phyloP scores from a whole-genome alignment of 192 early-diverging fungal species.

The Coemansia sp. region DNA sequence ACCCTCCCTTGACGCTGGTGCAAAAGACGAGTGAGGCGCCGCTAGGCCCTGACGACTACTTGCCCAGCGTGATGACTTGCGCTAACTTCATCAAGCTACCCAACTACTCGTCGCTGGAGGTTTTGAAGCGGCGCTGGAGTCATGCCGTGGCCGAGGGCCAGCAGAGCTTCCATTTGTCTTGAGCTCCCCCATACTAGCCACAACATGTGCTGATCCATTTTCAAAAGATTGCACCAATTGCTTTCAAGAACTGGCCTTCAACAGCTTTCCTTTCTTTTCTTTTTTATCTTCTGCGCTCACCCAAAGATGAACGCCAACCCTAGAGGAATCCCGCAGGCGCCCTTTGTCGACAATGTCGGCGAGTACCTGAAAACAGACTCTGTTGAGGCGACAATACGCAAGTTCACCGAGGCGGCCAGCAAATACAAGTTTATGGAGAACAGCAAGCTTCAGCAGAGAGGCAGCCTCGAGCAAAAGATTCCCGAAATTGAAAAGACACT shows the following conservation, averaged over 20 bases:
- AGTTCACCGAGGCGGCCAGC: slow-evolving; percentile 90
- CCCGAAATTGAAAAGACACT: slow-evolving; percentile 96
- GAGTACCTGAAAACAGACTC: slow-evolving; percentile 75
- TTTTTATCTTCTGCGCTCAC: neutral
- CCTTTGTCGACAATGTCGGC: slow-evolving; percentile 92
- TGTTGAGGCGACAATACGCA: slow-evolving; percentile 81
- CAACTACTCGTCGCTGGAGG: slow-evolving; percentile 65
- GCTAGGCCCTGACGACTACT: slow-evolving; percentile 66
- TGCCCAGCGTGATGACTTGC: slow-evolving; percentile 97
- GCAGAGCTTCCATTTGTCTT: slow-evolving; percentile 71
- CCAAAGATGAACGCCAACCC: slow-evolving; percentile 71
- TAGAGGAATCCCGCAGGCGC: slow-evolving; percentile 91
- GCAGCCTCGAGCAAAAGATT: slow-evolving; percentile 84
- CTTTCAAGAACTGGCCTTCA: neutral
- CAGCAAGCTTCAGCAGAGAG: slow-evolving; percentile 81
- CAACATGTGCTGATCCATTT: neutral
- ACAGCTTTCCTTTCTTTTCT: neutral
- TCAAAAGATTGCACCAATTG: neutral
- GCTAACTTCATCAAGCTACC: slow-evolving; percentile 94
- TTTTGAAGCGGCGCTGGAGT: slow-evolving; percentile 64
- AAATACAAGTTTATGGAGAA: slow-evolving; percentile 99
- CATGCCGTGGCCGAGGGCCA: slow-evolving; percentile 83
- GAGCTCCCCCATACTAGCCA: slow-evolving; percentile 1
- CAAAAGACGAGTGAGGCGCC: slow-evolving; percentile 71
- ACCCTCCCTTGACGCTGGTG: slow-evolving; percentile 84